phyloP scores from a whole-genome alignment of 768 basidiomycete species.

The Neoboletus magnificus region DNA sequence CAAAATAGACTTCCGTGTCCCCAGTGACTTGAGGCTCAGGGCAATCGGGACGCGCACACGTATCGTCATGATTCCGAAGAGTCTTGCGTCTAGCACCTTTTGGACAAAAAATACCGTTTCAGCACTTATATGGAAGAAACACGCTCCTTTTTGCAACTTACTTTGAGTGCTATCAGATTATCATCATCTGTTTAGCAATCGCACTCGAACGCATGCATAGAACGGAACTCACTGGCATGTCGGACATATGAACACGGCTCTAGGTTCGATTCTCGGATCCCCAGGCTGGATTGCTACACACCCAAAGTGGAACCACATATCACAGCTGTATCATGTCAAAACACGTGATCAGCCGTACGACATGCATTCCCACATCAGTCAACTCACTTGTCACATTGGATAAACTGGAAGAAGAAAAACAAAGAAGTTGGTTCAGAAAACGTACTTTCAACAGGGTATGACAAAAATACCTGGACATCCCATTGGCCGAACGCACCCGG shows the following conservation, averaged over 20 bases:
- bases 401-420: slow-evolving; percentile 21
- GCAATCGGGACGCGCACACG: slow-evolving; percentile 29
- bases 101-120: background rate
- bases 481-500: slow-evolving; percentile 12
- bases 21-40: slow-evolving; percentile 6
- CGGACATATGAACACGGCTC: slow-evolving; percentile 40
- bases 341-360: background rate
- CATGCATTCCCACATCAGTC: too few relatives aligned
- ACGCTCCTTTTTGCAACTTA: background rate
- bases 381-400: slow-evolving; percentile 36
- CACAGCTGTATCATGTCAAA: slow-evolving; percentile 30
- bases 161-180: slow-evolving; percentile 9
- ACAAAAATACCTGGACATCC: slow-evolving; percentile 21
- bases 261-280: slow-evolving; percentile 36
- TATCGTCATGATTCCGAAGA: slow-evolving; percentile 1
- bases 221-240: slow-evolving; percentile 33
- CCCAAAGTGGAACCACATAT: slow-evolving; percentile 51
- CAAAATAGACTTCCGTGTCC: slow-evolving; percentile 17
- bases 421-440: background rate
- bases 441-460: background rate
- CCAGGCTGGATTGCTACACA: slow-evolving; percentile 41
- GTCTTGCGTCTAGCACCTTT: slow-evolving; percentile 18
- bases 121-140: background rate
- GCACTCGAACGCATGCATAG: background rate
- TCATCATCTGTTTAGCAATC: background rate